phyloP scores from a whole-genome alignment of 345 rosid genomes.

The Citrus australasica region DNA sequence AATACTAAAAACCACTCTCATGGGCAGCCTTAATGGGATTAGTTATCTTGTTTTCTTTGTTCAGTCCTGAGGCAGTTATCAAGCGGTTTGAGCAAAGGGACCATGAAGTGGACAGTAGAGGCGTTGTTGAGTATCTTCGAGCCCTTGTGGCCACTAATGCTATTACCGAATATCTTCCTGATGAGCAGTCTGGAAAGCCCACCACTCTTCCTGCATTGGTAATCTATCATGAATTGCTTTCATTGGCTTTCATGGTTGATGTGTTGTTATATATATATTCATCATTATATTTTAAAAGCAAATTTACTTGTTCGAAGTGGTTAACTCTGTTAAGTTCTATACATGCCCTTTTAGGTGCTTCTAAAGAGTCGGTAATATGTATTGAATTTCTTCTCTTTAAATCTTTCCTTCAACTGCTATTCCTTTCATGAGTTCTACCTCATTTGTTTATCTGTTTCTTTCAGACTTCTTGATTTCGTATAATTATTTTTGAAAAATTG shows the following conservation, averaged over 20 bases:
- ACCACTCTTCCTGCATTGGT: conserved; percentile 89
- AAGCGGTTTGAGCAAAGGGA: conserved; percentile 86
- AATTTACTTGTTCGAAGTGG: neutral
- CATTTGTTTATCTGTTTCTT: neutral
- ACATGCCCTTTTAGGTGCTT: neutral
- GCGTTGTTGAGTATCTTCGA: conserved; percentile 85
- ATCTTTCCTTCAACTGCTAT: neutral
- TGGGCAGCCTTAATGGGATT: neutral
- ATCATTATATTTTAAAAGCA: neutral
- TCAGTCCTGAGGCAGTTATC: conserved; percentile 89
- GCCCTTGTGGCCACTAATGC: conserved; percentile 86
- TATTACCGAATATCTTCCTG: conserved; percentile 89
- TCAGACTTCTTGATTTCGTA: neutral
- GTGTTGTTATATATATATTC: neutral
- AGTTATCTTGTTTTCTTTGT: neutral
- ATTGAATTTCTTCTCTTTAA: neutral
- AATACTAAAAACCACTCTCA: neutral
- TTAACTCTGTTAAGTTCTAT: neutral
- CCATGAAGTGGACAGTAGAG: conserved; percentile 75
- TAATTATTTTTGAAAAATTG: neutral
- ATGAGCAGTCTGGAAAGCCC: conserved; percentile 75
- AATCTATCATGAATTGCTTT: neutral
- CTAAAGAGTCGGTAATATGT: neutral
- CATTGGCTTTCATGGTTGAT: neutral
- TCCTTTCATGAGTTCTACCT: neutral